Evolutionary conservation across 2,329 filamentous ascomycete genomes (phyloP), one percentile per base, ranked within the genome.

Genomic region (Paraconiothyrium sp.): DNA sequence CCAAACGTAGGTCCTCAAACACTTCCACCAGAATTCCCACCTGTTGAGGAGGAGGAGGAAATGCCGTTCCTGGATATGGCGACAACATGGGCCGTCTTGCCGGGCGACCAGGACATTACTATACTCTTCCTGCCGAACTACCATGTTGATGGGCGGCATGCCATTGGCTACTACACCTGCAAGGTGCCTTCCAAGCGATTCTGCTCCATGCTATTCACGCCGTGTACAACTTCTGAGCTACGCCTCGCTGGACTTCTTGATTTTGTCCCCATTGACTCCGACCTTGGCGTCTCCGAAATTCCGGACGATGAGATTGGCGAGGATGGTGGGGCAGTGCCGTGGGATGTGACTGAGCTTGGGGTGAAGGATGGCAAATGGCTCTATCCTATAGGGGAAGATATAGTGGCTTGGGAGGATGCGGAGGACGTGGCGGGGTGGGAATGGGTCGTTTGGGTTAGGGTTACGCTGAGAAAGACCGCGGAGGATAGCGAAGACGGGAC

Each of bases 81-180:
- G 13, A 47, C 35, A 9, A 24, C 14, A 1, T 49, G 52, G n/a
- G 10, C 34, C 1, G 8, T 4, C 10, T 16, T 34, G 1, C 11
- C 30, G 0, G 22, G 10, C 13, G 61, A 67, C 10, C 24, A 27
- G 0, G 1, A 13, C 0, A 58, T 72, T 39, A 56, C 22, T 0
- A 16, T 71, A 2, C 37, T 63, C 0, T 72, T 73, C 57, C 14
- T 72, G 0, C 72, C 72, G 0, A 3, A 58, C 0, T 72, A 67
- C 54, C 72, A 70, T 54, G 5, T 27, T 11, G 63, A 70, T 34
- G 56, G 44, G 1, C 41, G 61, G 0, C 68, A 72, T 41, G 66
- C 64, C 0, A 3, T 72, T 3, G 69, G 65, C 0, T 72, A 58
- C 49, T 72, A 61, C 34, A 61, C 55, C 22, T 34, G 20, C n/a